A percentile compares a stretch with the other conserved stretches of the same genome.
phyloP scores from a whole-genome alignment of 768 basidiomycete genomes.

The Xerocomellus intermedius region DNA sequence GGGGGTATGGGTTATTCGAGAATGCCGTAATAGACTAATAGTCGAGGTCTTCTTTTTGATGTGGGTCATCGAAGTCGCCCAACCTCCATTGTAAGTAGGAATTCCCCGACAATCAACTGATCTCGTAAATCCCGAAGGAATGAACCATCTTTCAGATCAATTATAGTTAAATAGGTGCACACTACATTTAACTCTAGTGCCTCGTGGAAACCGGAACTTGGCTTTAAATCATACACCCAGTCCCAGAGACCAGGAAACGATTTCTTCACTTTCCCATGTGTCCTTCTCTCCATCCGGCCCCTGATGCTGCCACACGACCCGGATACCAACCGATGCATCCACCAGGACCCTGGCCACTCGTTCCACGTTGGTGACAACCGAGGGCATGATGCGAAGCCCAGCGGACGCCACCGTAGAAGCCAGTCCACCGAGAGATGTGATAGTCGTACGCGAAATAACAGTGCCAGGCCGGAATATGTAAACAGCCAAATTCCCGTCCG shows the following conservation, averaged over 20 bases:
- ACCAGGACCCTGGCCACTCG: constrained; percentile 22
- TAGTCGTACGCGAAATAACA: constrained; percentile 8
- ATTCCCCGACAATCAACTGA: no score
- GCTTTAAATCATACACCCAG: constrained; percentile 14
- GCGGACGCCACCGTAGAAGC: constrained; percentile 18
- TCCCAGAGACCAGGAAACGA: constrained; percentile 24
- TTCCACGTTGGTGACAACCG: constrained; percentile 22
- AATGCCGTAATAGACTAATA: no score
- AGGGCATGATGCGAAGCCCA: constrained; percentile 21
- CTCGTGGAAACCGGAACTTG: no score
- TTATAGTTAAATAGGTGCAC: no score
- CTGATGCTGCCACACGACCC: constrained; percentile 27
- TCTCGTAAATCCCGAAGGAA: no score
- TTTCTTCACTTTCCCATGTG: constrained; percentile 30
- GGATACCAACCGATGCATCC: constrained; percentile 27
- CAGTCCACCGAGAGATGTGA: constrained; percentile 18
- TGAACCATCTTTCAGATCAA: no score
- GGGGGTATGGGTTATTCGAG: no score
- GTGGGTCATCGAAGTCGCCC: no score
- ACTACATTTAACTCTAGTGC: no score
- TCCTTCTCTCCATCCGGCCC: constrained; percentile 13
- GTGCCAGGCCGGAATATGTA: constrained; percentile 25
- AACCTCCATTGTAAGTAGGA: no score
- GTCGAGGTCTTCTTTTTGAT: no score
- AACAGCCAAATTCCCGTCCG: constrained; percentile 6